A percentile compares a stretch with the other conserved stretches of the same genome.
These are phyloP conservation scores for Yamadazyma aaseri DNA, from an alignment of 1,139 yeast species.

Conservation along the genomic window DNA sequence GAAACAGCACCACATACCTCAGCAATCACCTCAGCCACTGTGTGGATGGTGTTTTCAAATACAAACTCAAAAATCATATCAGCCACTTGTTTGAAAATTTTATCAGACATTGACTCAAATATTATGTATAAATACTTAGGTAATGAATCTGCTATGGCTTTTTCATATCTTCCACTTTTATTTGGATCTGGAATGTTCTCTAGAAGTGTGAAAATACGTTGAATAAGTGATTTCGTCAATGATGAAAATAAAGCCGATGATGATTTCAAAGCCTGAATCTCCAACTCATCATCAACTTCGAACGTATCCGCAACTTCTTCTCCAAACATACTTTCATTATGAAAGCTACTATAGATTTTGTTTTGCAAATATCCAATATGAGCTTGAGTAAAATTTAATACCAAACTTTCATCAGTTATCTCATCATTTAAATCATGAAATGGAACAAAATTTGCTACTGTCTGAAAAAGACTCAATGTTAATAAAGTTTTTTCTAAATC, in stretches of 20 bases:
- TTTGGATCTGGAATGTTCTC: conserved; percentile 75
- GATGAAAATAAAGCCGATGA: conserved; percentile 73
- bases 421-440: conserved; percentile 53
- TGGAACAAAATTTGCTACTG: conserved; percentile 74
- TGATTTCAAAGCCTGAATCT: conserved; percentile 62
- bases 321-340: neutral
- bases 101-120: conserved; percentile 69
- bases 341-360: conserved; percentile 21
- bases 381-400: conserved; percentile 69
- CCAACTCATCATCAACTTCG: conserved; percentile 40
- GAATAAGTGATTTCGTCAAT: conserved; percentile 56
- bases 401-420: conserved; percentile 50
- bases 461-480: conserved; percentile 68
- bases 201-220: conserved; percentile 60
- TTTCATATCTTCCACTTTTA: conserved; percentile 45
- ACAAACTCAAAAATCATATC: conserved; percentile 55
- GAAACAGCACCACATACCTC: conserved; percentile 70
- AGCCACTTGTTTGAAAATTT: conserved; percentile 53
- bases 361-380: conserved; percentile 55
- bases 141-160: conserved; percentile 53
- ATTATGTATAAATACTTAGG: conserved; percentile 69
- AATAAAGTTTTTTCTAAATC: conserved; percentile 74
- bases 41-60: conserved; percentile 58
- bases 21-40: conserved; percentile 67
- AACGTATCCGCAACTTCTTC: conserved; percentile 14